Percentiles rank a stretch among this genome's conserved stretches.
Evolutionary conservation across 2,329 filamentous ascomycete species (phyloP).

Genomic region (Aspergillus arachidicola): DNA sequence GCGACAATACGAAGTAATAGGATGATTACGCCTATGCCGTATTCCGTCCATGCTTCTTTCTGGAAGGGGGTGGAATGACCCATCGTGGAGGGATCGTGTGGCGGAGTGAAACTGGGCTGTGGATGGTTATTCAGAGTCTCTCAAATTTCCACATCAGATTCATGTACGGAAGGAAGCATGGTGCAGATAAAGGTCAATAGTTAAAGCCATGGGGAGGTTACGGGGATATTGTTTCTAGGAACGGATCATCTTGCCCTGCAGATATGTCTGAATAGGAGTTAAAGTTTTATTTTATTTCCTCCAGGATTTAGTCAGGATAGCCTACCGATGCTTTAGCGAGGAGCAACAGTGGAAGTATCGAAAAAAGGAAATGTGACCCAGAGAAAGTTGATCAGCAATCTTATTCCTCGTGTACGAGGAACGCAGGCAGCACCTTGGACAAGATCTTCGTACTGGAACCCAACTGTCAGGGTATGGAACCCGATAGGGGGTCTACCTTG

Average conservation of each 20-base stretch:
- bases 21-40: conserved; percentile 42
- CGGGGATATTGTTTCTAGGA: not conserved
- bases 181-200: not conserved
- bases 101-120: not conserved
- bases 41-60: conserved; percentile 50
- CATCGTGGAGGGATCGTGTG: conserved; percentile 7
- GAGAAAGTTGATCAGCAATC: not conserved
- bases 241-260: not conserved
- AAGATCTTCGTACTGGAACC: not conserved
- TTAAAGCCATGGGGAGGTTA: not conserved
- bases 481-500: not conserved
- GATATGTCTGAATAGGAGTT: not conserved
- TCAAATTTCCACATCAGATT: not conserved
- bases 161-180: not conserved
- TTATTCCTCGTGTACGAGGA: not conserved
- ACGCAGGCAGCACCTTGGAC: not conserved
- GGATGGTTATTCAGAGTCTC: not conserved
- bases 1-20: conserved; percentile 45
- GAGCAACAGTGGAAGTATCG: not conserved
- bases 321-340: not conserved
- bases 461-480: not conserved
- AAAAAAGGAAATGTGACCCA: not conserved
- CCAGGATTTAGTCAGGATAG: not conserved
- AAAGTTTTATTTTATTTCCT: not conserved
- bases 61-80: conserved; percentile 41